Evolutionary conservation across 2,329 filamentous ascomycete genomes (phyloP).

Genomic region (Monascus ruber): DNA sequence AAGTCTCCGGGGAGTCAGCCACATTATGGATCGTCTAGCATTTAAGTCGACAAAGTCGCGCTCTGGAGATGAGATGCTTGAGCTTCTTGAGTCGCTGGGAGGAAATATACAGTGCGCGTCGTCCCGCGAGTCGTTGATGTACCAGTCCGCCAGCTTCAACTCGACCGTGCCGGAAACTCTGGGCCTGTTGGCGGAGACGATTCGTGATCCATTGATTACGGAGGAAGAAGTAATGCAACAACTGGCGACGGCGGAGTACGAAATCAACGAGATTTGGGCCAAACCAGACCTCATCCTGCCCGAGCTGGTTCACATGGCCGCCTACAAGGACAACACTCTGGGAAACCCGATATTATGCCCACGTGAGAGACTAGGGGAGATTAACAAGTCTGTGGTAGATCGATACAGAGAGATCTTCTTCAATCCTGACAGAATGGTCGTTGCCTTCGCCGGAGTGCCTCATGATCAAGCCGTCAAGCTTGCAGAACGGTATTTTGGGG

Average conservation of each 20-base stretch:
- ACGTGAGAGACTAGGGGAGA: conserved; percentile 63
- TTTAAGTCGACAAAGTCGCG: conserved; percentile 75
- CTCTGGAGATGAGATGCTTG: conserved; percentile 72
- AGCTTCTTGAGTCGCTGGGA: conserved; percentile 74
- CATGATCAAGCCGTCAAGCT: conserved; percentile 70
- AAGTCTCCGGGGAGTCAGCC: conserved; percentile 75
- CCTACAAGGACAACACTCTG: conserved; percentile 90
- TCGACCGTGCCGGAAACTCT: conserved; percentile 73
- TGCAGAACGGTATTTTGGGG: conserved; percentile 77
- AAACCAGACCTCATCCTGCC: conserved; percentile 94
- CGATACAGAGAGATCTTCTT: conserved; percentile 77
- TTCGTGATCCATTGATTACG: conserved; percentile 72
- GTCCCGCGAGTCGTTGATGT: conserved; percentile 93
- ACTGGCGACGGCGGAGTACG: conserved; percentile 82
- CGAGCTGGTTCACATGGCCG: conserved; percentile 88
- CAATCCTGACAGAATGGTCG: conserved; percentile 78
- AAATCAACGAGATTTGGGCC: conserved; percentile 94
- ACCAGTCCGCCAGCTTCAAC: conserved; percentile 97
- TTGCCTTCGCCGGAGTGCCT: conserved; percentile 86
- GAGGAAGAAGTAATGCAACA: conserved; percentile 80
- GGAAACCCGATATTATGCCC: conserved; percentile 90
- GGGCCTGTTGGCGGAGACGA: conserved; percentile 81
- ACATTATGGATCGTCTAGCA: conserved; percentile 89
- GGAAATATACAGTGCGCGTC: conserved; percentile 97
- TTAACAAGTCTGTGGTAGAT: conserved; percentile 61